These are phyloP conservation scores for Aspergillus nanangensis DNA, from an alignment of 495 filamentous ascomycete genomes.

Conservation along the genomic window DNA sequence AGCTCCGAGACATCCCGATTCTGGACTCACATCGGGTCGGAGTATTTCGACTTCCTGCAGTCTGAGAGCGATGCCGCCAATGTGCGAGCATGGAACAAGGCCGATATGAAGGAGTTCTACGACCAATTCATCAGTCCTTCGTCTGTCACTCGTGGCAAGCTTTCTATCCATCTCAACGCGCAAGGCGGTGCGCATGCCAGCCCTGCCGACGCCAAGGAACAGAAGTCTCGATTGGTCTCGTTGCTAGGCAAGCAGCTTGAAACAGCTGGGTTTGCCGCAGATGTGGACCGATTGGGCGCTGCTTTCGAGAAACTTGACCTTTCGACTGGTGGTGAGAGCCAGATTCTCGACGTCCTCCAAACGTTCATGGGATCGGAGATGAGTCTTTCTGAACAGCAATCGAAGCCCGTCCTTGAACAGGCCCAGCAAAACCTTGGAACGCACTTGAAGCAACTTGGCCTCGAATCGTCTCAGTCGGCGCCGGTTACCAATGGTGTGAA, in stretches of 20 bases:
- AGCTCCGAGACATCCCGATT: slow-evolving; percentile 76
- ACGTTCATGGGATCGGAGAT: slow-evolving; percentile 48
- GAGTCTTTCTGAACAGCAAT: slow-evolving; percentile 37
- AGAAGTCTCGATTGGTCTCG: slow-evolving; percentile 50
- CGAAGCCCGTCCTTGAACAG: slow-evolving; percentile 39
- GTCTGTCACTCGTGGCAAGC: slow-evolving; percentile 71
- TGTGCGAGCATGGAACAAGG: slow-evolving; percentile 70
- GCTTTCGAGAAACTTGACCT: slow-evolving; percentile 46
- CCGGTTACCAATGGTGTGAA: slow-evolving; percentile 31
- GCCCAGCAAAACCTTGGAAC: slow-evolving; percentile 37
- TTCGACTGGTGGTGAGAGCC: slow-evolving; percentile 32
- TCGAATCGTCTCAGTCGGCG: slow-evolving; percentile 20
- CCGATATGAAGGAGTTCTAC: slow-evolving; percentile 77
- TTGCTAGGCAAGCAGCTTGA: slow-evolving; percentile 47
- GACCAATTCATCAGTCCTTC: slow-evolving; percentile 68
- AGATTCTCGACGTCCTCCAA: slow-evolving; percentile 39
- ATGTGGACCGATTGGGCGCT: slow-evolving; percentile 36
- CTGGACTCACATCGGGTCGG: slow-evolving; percentile 79
- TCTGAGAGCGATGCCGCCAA: slow-evolving; percentile 73
- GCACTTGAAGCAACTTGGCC: slow-evolving; percentile 36
- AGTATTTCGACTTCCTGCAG: slow-evolving; percentile 84
- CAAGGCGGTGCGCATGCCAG: slow-evolving; percentile 47
- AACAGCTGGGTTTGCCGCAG: slow-evolving; percentile 41
- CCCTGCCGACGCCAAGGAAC: slow-evolving; percentile 35
- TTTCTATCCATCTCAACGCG: slow-evolving; percentile 78